Conservation (phyloP, 2,329 filamentous ascomycete genomes). For the Aureobasidium vineae region DNA sequence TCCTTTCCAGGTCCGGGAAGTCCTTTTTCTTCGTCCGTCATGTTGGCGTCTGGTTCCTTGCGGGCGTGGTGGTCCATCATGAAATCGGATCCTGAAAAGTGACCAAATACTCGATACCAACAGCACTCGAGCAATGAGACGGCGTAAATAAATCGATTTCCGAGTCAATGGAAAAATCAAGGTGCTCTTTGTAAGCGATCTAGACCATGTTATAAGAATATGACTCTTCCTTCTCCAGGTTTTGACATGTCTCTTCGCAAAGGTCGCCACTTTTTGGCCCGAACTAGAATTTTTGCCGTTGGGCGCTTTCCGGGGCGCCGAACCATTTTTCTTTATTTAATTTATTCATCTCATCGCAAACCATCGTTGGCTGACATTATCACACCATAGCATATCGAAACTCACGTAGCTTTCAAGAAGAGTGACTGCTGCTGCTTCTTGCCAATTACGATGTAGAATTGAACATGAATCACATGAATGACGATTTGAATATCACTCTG, state of each 20-base stretch:
- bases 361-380: background rate
- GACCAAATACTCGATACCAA: background rate
- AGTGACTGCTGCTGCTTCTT: background rate
- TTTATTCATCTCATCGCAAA: background rate
- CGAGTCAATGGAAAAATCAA: background rate
- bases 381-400: background rate
- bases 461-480: background rate
- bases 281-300: slow-evolving; percentile 23
- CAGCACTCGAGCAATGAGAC: background rate
- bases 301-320: background rate
- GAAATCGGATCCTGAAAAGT: background rate
- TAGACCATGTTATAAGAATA: slow-evolving; percentile 17
- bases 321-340: background rate
- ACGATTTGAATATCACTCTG: background rate
- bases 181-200: background rate
- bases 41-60: background rate
- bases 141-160: background rate
- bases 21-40: slow-evolving; percentile 20
- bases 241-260: background rate
- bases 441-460: background rate
- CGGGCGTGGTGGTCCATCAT: background rate
- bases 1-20: background rate
- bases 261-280: slow-evolving; percentile 20
- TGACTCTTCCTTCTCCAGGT: slow-evolving; percentile 23
- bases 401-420: no score